Base-by-base conservation (phyloP, 2,329 filamentous ascomycete species). In the Colletotrichum kahawae region DNA sequence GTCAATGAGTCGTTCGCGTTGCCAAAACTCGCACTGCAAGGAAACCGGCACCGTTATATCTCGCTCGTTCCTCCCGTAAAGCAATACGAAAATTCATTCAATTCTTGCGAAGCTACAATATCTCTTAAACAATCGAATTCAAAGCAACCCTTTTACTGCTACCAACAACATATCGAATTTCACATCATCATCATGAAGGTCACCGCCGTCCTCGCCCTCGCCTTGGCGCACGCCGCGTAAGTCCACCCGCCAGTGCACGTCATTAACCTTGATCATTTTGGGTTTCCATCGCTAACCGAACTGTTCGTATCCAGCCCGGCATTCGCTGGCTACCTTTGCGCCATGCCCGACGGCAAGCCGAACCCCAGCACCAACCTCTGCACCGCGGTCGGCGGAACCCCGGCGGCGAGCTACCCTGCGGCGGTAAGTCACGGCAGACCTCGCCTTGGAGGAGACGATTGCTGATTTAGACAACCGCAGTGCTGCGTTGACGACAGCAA, bases 201-300 rank as follows among this genome's bases (percentile, higher is more conserved):
- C 13, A 59, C 60, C 48, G n/a, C 27, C 24, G n/a, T 48, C 9
- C 16, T 71, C 21, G 33, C 59, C 6, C 38, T 71, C 18, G 21
- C 21, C 43, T 16, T 67, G 34, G 16, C 21, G n/a, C 62, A 71
- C 27, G 66, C 34, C 62, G 62, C 62, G 51, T 71, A 51, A 67
- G 60, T 71, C 9, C 67, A 27, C 34, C 18, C 34, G 16, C 12
- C 36, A 18, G 33, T 13, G n/a, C 18, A 36, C 56, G n/a, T 34
- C 21, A 10, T 31, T n/a, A 62, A 48, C 27, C 24, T n/a, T 10
- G 18, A 33, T 56, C 27, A 33, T 14, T 51, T 66, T 36, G 29
- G 13, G 14, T 60, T 66, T 13, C 9, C 12, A 33, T 71, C 66
- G 59, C 51, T 27, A 10, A 16, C 4, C 2, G n/a, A 51, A 0